Evolutionary conservation across 2,329 filamentous ascomycete genomes (phyloP), one percentile per base, ranked within the genome.

Genomic region (Hypoxylon sp.): DNA sequence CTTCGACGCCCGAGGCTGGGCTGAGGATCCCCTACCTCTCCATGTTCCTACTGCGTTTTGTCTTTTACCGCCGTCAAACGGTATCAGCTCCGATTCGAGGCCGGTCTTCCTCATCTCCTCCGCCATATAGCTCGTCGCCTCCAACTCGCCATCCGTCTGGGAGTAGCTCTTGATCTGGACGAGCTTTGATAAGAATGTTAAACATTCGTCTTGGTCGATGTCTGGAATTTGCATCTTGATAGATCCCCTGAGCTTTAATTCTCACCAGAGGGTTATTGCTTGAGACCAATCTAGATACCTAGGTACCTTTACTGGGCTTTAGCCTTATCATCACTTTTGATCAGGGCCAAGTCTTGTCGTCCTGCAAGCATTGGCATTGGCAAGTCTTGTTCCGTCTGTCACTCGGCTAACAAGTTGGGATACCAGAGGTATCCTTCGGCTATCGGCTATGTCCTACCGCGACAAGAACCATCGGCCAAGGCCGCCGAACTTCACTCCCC

Each of bases 101-200:
- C 67, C 68, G 43, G 68, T 66, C 13, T 52, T 53, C 21, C 21
- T 43, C 58, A 69, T 65, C 20, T 56, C 45, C 11, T 55, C 37
- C 4, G 65, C 68, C 65, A 70, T 69, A 42, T 48, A 64, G 6
- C 41, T 38, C 15, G 67, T 66, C 29, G 59, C 61, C 23, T 58
- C 62, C n/a, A 69, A 20, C 48, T 70, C 68, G 49, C 67, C 68
- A 58, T 69, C 64, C 13, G 68, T 70, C 45, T 68, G 62, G 10
- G 67, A 70, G 43, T 68, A 70, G 56, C 68, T 70, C 59, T 69
- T 70, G 48, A 66, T 64, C 56, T 70, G 66, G 41, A 70, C 48
- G 40, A 70, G 64, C 33, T 45, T 62, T 0, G 67, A 68, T 20
- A 70, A 42, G 40, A 70, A 58, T 7, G 49, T 27, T 2, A 68